Base-by-base conservation (phyloP, 129 eudicot genomes). In the Ambrosia artemisiifolia region DNA sequence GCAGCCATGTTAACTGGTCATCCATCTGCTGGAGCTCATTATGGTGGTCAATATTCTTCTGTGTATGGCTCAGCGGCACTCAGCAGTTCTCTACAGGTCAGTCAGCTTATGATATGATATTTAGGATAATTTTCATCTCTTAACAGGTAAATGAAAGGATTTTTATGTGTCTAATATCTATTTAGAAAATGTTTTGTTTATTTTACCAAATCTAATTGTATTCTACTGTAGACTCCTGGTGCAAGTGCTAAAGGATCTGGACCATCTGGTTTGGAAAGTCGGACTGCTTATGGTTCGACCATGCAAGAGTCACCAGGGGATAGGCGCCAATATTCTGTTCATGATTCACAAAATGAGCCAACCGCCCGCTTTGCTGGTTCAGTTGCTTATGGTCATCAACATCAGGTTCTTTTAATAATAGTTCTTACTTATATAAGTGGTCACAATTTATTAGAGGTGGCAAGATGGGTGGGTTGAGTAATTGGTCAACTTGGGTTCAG, bases 11-110 rank as follows among this genome's bases (percentile, higher is more conserved):
- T 90, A 51, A 81, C 86, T 68, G 83, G 83, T 75, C 89, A 80
- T 79, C 80, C 85, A n/a, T 72, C 94, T 17, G 78, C 83, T 12
- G 82, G 83, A 42, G 57, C 82, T 56, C 93, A 80, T 57, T 90
- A 85, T 76, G 96, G 88, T 24, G 99, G 99, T 55, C 96, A 88
- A 67, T 94, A 94, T 71, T 44, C 82, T 69, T 87, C 95, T 17
- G 80, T 85, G 24, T 93, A 93, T 74, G 87, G 90, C 61, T 85
- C 96, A 4, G 46, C 78, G 67, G 83, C 82, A 51, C 73, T 87
- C 62, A 79, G 63, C 75, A 80, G 76, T 80, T 75, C 83, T 24
- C 94, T 89, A 56, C 90, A 94, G 96, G 99, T 94, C 65, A 56
- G 79, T 63, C 32, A 53, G 43, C 72, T 12, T 42, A 51, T 51